phyloP scores from a whole-genome alignment of 345 rosid genomes.

The Limnanthes douglasii region DNA sequence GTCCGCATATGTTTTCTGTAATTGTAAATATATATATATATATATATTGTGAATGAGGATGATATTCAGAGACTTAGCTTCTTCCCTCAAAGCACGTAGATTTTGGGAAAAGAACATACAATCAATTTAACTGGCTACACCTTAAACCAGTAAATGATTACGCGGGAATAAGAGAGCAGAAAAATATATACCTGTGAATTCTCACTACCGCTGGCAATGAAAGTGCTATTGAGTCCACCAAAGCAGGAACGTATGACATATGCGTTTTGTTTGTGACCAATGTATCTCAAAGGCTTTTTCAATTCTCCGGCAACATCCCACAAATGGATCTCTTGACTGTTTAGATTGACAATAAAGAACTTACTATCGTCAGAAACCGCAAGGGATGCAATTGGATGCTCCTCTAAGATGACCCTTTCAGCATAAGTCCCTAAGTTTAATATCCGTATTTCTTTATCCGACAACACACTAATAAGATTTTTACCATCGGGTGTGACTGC shows the following conservation, averaged over 20 bases:
- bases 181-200: constrained; percentile 42
- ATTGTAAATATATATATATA: too few relatives aligned
- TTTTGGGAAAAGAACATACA: too few relatives aligned
- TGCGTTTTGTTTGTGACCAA: constrained; percentile 63
- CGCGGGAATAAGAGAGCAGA: too few relatives aligned
- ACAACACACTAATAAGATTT: constrained; percentile 42
- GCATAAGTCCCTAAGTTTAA: constrained; percentile 44
- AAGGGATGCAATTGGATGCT: constrained; percentile 47
- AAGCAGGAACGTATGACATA: constrained; percentile 84
- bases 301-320: constrained; percentile 76
- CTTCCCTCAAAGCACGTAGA: too few relatives aligned
- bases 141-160: too few relatives aligned
- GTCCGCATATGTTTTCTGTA: too few relatives aligned
- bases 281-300: constrained; percentile 37
- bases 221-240: constrained; percentile 63
- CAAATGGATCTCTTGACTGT: constrained; percentile 79
- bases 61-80: too few relatives aligned
- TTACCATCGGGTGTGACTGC: constrained; percentile 76
- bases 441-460: constrained; percentile 50
- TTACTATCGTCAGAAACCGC: constrained; percentile 51
- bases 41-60: too few relatives aligned
- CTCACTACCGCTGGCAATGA: constrained; percentile 89
- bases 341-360: constrained; percentile 66
- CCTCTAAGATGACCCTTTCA: constrained; percentile 51
- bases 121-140: too few relatives aligned